Conservation (phyloP, 495 filamentous ascomycete species). For the Glonium stellatum region DNA sequence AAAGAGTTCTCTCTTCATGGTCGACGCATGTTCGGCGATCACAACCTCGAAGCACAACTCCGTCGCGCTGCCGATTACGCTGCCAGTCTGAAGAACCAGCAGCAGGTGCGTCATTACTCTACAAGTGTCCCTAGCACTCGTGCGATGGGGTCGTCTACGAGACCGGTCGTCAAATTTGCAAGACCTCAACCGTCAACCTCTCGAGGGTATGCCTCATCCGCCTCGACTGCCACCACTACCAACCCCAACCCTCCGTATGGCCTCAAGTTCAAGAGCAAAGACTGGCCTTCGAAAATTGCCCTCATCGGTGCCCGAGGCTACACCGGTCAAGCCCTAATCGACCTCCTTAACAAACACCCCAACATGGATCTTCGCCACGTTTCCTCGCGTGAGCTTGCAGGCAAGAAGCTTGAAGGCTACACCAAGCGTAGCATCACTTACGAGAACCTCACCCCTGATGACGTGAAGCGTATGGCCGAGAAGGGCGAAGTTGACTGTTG, state of each 20-base stretch:
- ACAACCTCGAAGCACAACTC: constrained; percentile 79
- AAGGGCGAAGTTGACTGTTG: constrained; percentile 93
- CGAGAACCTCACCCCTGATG: constrained; percentile 83
- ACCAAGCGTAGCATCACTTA: constrained; percentile 89
- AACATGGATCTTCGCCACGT: constrained; percentile 90
- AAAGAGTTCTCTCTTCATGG: constrained; percentile 79
- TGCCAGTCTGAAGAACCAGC: constrained; percentile 47
- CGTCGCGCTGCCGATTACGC: constrained; percentile 67
- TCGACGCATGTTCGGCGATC: constrained; percentile 80
- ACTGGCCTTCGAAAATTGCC: constrained; percentile 72
- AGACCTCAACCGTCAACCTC: constrained; percentile 6
- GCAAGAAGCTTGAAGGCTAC: constrained; percentile 86
- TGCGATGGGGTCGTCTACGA: constrained; percentile 7
- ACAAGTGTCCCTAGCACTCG: constrained; percentile 17
- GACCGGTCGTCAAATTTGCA: constrained; percentile 11
- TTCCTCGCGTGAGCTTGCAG: constrained; percentile 87
- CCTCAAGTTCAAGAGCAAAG: constrained; percentile 80
- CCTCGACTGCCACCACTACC: constrained; percentile 47
- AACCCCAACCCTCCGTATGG: constrained; percentile 98
- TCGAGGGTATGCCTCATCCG: constrained; percentile 48
- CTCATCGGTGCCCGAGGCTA: constrained; percentile 95
- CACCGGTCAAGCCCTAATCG: constrained; percentile 89
- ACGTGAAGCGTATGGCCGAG: constrained; percentile 84
- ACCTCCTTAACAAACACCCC: constrained; percentile 83
- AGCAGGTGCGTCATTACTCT: constrained; percentile 28